phyloP scores from a whole-genome alignment of 2,329 filamentous ascomycete species.

The Aspergillus sp. region DNA sequence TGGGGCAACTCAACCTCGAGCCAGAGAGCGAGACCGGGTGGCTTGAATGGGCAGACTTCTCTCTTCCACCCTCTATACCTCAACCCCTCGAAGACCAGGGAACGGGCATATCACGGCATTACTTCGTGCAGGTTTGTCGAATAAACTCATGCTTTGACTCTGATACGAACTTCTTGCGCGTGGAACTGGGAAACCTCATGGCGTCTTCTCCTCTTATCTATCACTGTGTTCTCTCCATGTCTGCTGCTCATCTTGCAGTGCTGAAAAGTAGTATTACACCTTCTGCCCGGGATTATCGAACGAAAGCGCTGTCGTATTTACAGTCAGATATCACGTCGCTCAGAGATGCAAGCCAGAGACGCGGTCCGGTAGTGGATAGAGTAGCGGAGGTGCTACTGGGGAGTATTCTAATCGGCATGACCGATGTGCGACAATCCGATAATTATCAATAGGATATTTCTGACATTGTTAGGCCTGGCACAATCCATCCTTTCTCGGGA shows the following conservation, averaged over 20 bases:
- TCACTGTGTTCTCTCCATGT: conserved; percentile 10
- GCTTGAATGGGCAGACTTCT: neutral
- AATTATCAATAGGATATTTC: neutral
- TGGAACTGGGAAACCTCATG: conserved; percentile 1
- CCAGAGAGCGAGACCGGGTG: neutral
- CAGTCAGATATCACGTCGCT: too few relatives aligned
- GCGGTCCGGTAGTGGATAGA: too few relatives aligned
- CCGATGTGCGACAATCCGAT: neutral
- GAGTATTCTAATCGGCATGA: neutral
- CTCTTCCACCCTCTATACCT: neutral
- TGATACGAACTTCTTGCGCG: neutral
- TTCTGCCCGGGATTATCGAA: neutral
- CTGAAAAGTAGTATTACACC: neutral
- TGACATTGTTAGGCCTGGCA: neutral
- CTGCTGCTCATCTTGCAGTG: conserved; percentile 1
- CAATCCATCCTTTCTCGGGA: neutral
- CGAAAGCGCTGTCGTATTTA: neutral
- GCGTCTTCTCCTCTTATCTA: conserved; percentile 1
- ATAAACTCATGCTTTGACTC: neutral
- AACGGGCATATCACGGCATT: neutral
- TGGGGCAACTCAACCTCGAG: neutral
- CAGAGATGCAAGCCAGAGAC: too few relatives aligned
- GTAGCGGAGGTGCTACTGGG: neutral
- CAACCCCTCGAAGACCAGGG: neutral
- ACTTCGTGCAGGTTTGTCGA: neutral